These are phyloP conservation scores for Phytophthora palmivora DNA, from an alignment of 352 stramenopile genomes.

Conservation along the genomic window DNA sequence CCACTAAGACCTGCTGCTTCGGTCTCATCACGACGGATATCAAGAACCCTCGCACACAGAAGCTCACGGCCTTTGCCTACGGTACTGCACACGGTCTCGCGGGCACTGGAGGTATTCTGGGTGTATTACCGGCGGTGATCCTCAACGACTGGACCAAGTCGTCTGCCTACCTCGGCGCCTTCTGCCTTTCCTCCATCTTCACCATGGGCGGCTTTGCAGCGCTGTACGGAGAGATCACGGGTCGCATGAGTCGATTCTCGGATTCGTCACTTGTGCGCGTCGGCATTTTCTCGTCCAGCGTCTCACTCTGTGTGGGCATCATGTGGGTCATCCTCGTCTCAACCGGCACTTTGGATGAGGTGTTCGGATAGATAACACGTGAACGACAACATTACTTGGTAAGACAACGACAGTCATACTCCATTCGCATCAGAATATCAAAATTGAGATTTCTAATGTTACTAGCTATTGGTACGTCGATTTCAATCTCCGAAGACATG, in stretches of 20 bases:
- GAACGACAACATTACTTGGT: not conserved
- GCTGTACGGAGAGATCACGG: conserved; percentile 78
- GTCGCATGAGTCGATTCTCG: conserved; percentile 66
- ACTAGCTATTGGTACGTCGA: too few relatives aligned
- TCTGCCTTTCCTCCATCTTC: conserved; percentile 87
- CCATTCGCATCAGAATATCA: too few relatives aligned
- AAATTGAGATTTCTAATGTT: too few relatives aligned
- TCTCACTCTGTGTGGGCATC: conserved; percentile 73
- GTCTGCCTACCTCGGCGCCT: conserved; percentile 81
- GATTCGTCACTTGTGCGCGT: conserved; percentile 63
- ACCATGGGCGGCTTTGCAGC: conserved; percentile 90
- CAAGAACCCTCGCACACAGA: conserved; percentile 62
- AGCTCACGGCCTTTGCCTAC: conserved; percentile 79
- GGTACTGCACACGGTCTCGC: conserved; percentile 90
- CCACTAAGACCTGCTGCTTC: conserved; percentile 48
- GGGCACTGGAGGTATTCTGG: conserved; percentile 70
- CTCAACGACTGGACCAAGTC: conserved; percentile 79
- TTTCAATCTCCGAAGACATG: conserved; percentile 53
- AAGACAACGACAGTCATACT: conserved; percentile 13
- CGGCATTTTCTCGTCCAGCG: conserved; percentile 67
- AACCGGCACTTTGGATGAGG: conserved; percentile 70
- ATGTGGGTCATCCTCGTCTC: conserved; percentile 77
- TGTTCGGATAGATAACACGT: conserved; percentile 54
- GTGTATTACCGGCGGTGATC: conserved; percentile 88
- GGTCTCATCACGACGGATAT: conserved; percentile 53